Percentiles rank a stretch among this genome's conserved stretches.
Conservation (phyloP, 805 yeast species). For the Lachancea sp. region DNA sequence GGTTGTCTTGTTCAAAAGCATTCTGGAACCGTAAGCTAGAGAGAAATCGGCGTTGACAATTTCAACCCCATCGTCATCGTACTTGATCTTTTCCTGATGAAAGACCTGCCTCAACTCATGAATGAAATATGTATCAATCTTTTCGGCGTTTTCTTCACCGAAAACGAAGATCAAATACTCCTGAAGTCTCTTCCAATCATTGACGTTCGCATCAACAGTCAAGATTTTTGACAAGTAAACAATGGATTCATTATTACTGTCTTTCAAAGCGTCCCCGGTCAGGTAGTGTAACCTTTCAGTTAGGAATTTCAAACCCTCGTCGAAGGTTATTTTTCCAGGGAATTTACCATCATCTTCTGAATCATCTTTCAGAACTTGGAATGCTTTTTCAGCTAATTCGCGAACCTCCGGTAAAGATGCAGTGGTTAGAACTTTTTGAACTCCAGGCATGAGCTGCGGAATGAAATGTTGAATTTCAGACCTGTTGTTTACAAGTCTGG, state of each 20-base stretch:
- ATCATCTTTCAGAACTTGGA: slow-evolving; percentile 74
- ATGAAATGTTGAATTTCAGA: slow-evolving; percentile 84
- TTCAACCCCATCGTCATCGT: slow-evolving; percentile 74
- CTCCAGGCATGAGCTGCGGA: slow-evolving; percentile 86
- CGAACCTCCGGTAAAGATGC: slow-evolving; percentile 97
- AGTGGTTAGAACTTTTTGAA: slow-evolving; percentile 76
- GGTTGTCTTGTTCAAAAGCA: slow-evolving; percentile 89
- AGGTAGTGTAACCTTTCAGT: slow-evolving; percentile 18
- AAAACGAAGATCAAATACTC: slow-evolving; percentile 46
- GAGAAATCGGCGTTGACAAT: slow-evolving; percentile 94
- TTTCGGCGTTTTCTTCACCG: slow-evolving; percentile 32
- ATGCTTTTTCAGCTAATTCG: slow-evolving; percentile 84
- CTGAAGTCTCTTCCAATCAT: slow-evolving; percentile 58
- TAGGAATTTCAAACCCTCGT: slow-evolving; percentile 45
- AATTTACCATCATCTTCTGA: slow-evolving; percentile 65
- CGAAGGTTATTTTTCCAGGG: slow-evolving; percentile 63
- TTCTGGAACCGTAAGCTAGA: slow-evolving; percentile 93
- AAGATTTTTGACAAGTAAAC: slow-evolving; percentile 49
- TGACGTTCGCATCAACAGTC: slow-evolving; percentile 62
- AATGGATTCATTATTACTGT: slow-evolving; percentile 30
- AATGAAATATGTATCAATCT: slow-evolving; percentile 36
- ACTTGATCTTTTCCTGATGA: slow-evolving; percentile 42
- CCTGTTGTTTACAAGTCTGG: slow-evolving; percentile 89
- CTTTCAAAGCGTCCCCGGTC: slow-evolving; percentile 17
- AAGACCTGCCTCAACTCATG: slow-evolving; percentile 48